phyloP scores from a whole-genome alignment of 768 basidiomycete genomes.

The Lyophyllum shimeji region DNA sequence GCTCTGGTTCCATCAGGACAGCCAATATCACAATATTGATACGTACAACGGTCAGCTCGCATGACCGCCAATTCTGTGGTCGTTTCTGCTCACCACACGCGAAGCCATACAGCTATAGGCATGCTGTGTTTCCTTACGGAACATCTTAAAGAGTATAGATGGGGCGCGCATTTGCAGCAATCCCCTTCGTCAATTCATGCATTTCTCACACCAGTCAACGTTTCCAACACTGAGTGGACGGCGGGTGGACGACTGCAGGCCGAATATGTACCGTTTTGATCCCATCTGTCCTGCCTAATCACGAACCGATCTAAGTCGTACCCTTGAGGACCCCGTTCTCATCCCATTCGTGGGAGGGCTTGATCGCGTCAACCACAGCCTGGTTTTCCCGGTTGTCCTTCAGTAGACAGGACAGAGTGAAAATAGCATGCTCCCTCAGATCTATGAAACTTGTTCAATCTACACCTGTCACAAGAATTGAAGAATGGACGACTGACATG shows the following conservation, averaged over 20 bases:
- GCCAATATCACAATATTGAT: too few relatives aligned
- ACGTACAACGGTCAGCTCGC: too few relatives aligned
- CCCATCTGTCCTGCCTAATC: constrained; percentile 20
- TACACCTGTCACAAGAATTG: constrained; percentile 7
- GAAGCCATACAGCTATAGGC: background rate
- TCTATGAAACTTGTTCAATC: constrained; percentile 42
- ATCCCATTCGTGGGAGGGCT: constrained; percentile 60
- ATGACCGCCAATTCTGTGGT: too few relatives aligned
- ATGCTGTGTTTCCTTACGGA: background rate
- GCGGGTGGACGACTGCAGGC: too few relatives aligned
- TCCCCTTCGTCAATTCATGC: background rate
- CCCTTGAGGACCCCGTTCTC: constrained; percentile 52
- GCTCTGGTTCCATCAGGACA: too few relatives aligned
- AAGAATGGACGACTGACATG: constrained; percentile 61
- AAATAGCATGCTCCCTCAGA: constrained; percentile 89
- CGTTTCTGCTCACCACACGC: too few relatives aligned
- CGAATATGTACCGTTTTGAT: background rate
- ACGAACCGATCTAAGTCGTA: constrained; percentile 30
- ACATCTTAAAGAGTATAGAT: constrained; percentile 3
- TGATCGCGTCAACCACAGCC: constrained; percentile 69
- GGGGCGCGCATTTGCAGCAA: background rate
- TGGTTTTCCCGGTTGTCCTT: constrained; percentile 80
- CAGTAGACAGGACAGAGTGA: constrained; percentile 78
- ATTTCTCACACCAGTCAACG: background rate
- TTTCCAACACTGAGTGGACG: background rate